Base-by-base conservation (phyloP, 148 eudicot species). In the Arbutus unedo region DNA sequence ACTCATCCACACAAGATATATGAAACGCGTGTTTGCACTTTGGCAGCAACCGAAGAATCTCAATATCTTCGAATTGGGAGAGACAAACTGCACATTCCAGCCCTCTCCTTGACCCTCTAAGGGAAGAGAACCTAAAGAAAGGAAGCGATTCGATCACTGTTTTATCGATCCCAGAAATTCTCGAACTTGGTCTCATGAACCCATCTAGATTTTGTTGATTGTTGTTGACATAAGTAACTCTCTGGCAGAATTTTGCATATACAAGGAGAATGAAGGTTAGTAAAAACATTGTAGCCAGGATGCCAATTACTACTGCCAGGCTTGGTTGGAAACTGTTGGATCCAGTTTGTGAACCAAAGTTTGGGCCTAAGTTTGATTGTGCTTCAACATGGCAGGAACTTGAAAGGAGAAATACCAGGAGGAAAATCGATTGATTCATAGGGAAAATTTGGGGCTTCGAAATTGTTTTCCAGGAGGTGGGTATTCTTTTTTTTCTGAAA, bases 71-170 rank as follows among this genome's bases (percentile, higher is more conserved):
- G 48, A 91, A 95, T 81, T 82, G 91, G 0, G 94, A 88, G 16
- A 95, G 81, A 44, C 98, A 95, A 3, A 95, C 94, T 0, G 93
- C 78, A 50, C 98, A 95, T 82, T 93, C 93, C 2, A 95, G 89
- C 19, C 97, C 97, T 60, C 90, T 84, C 76, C 81, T 91, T 19
- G 89, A 76, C 3, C 98, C 98, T 55, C 74, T 89, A 2, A 95
- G 91, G 0, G 91, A 73, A 19, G 97, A 90, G 73, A 93, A 93
- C 48, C 88, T 81, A 55, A 95, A 95, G 51, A 89, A 91, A 0
- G 97, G 97, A 21, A 95, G 94, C 1, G 94, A 83, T 49, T 92
- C 91, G 19, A 95, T 84, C 3, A 91, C 88, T 16, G 83, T 77
- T 51, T 83, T 87, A 47, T 95, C 91, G 3, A 95, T 57, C 45